phyloP scores from a whole-genome alignment of 257 asterid species.

The Solanum dulcamara region DNA sequence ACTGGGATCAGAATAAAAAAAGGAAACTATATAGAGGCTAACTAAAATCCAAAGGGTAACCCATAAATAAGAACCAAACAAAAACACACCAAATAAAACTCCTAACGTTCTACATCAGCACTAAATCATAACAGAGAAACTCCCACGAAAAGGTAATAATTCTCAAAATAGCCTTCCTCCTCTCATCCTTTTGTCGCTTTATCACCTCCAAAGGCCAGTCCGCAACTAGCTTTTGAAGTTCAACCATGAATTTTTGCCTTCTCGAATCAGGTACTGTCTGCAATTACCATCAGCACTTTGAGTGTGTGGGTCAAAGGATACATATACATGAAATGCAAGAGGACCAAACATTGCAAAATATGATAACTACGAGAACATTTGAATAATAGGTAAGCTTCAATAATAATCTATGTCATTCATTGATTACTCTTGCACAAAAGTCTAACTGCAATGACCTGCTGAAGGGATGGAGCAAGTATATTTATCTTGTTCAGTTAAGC shows the following conservation, averaged over 20 bases:
- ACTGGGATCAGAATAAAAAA: neutral
- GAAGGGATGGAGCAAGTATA: neutral
- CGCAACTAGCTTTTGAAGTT: constrained; percentile 67
- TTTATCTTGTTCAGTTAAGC: neutral
- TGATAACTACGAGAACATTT: neutral
- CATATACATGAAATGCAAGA: neutral
- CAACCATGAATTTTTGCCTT: constrained; percentile 32
- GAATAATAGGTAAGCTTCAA: neutral
- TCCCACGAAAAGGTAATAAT: neutral
- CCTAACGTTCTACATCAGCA: neutral
- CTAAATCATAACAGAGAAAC: neutral
- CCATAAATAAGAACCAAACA: neutral
- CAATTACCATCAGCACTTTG: neutral
- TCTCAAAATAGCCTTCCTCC: constrained; percentile 25
- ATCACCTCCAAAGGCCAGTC: constrained; percentile 71
- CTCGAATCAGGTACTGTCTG: constrained; percentile 42
- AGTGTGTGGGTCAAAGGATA: neutral
- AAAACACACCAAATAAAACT: neutral
- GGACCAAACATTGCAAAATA: neutral
- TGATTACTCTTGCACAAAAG: neutral
- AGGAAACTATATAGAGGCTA: neutral
- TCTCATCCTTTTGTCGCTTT: constrained; percentile 42
- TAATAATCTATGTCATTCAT: neutral
- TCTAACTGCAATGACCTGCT: neutral
- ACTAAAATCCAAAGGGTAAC: neutral